These are phyloP conservation scores for Groenewaldozyma salmanticensis DNA, from an alignment of 805 yeast species.

Conservation along the genomic window DNA sequence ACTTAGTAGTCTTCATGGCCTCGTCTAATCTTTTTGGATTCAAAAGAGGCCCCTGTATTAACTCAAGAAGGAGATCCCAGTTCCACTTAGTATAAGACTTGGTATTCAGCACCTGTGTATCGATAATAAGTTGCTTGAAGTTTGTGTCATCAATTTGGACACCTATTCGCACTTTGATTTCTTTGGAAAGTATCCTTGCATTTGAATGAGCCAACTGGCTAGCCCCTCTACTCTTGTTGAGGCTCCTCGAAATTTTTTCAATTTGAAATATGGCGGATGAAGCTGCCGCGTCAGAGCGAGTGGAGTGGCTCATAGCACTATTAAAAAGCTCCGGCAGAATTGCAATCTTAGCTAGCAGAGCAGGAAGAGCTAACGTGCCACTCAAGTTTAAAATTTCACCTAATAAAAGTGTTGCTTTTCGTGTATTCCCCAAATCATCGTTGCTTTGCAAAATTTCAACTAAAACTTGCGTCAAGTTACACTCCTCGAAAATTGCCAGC, in stretches of 20 bases:
- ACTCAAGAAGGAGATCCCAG: slow-evolving; percentile 61
- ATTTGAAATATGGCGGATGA: slow-evolving; percentile 37
- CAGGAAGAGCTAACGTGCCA: slow-evolving; percentile 44
- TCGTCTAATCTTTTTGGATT: slow-evolving; percentile 71
- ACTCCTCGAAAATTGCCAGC: slow-evolving; percentile 42
- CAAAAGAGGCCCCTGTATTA: slow-evolving; percentile 78
- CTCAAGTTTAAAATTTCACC: slow-evolving; percentile 53
- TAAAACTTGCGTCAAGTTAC: slow-evolving; percentile 44
- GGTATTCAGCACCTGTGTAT: slow-evolving; percentile 63
- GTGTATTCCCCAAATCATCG: slow-evolving; percentile 35
- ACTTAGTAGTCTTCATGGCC: slow-evolving; percentile 65
- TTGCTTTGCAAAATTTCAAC: slow-evolving; percentile 33
- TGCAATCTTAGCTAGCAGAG: slow-evolving; percentile 24
- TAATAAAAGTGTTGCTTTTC: slow-evolving; percentile 55
- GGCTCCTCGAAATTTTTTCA: slow-evolving; percentile 27
- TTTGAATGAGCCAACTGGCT: not conserved
- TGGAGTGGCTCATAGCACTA: slow-evolving; percentile 16
- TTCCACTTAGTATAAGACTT: slow-evolving; percentile 82
- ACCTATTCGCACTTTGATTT: slow-evolving; percentile 27
- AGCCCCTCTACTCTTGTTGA: slow-evolving; percentile 12
- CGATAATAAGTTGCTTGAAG: slow-evolving; percentile 53
- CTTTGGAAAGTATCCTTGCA: slow-evolving; percentile 7
- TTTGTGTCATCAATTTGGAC: slow-evolving; percentile 51
- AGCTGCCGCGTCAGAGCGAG: slow-evolving; percentile 18
- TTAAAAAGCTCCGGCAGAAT: slow-evolving; percentile 21